Conservation (phyloP, 331 rosid species). For the Pyrus hybrid region DNA sequence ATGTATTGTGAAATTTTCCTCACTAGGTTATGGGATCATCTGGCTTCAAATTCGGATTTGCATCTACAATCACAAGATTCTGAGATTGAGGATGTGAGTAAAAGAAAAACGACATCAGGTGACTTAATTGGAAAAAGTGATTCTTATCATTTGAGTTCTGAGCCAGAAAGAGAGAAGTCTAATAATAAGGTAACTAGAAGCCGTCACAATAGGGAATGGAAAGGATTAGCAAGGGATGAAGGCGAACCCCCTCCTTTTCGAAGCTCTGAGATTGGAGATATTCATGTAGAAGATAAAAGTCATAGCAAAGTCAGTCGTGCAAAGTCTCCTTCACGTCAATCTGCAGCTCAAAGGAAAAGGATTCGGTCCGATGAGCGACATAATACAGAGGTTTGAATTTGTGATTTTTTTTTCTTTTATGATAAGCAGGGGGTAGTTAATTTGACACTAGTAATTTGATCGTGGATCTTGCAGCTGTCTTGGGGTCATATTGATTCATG, state of each 20-base stretch:
- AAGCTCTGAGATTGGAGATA: constrained; percentile 42
- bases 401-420: neutral
- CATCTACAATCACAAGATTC: constrained; percentile 46
- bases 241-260: constrained; percentile 50
- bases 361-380: constrained; percentile 50
- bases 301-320: constrained; percentile 22
- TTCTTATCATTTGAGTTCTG: constrained; percentile 35
- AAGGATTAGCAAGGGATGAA: constrained; percentile 51
- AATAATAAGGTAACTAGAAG: constrained; percentile 36
- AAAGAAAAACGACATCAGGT: constrained; percentile 26
- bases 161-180: constrained; percentile 47
- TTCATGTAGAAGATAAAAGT: constrained; percentile 32
- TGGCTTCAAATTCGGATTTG: constrained; percentile 50
- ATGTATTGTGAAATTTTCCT: neutral
- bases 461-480: neutral
- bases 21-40: constrained; percentile 91
- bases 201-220: constrained; percentile 82
- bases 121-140: constrained; percentile 30
- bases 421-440: neutral
- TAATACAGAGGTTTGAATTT: constrained; percentile 50
- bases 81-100: constrained; percentile 33
- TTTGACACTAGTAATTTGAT: neutral
- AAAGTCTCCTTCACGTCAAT: constrained; percentile 38
- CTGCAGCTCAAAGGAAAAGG: constrained; percentile 61
- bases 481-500: neutral